A percentile compares a stretch with the other conserved stretches of the same genome.
Conservation (phyloP, 179 eudicot genomes). For the Dionaea muscipula region DNA sequence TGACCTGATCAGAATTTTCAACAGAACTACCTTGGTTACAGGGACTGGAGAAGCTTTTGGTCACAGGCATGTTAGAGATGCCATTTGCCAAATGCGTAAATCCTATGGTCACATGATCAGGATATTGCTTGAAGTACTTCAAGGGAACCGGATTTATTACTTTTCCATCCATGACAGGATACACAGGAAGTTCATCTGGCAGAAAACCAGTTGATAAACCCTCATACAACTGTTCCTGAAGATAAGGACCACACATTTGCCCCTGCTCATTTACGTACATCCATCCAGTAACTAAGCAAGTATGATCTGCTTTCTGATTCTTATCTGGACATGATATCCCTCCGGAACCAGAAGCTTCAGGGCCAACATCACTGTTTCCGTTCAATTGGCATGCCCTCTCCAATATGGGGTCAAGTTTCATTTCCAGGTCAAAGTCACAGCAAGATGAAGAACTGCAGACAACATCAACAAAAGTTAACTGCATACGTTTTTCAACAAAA, state of each 20-base stretch:
- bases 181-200: conserved; percentile 81
- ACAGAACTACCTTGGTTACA: conserved; percentile 9
- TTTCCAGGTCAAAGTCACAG: conserved; percentile 22
- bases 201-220: conserved; percentile 73
- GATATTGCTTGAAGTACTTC: conserved; percentile 63
- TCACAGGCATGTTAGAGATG: conserved; percentile 11
- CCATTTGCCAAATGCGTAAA: conserved; percentile 34
- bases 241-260: conserved; percentile 87
- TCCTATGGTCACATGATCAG: conserved; percentile 75
- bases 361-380: conserved; percentile 25
- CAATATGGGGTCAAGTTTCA: conserved; percentile 19
- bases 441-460: conserved; percentile 21
- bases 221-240: conserved; percentile 70
- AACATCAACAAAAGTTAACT: not conserved
- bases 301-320: conserved; percentile 14
- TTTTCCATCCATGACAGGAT: conserved; percentile 57
- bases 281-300: conserved; percentile 62
- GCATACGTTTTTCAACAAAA: not conserved
- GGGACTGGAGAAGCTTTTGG: conserved; percentile 12
- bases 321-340: conserved; percentile 22
- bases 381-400: conserved; percentile 43
- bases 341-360: conserved; percentile 23
- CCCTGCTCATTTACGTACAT: conserved; percentile 85
- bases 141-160: conserved; percentile 56
- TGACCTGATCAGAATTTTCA: conserved; percentile 8